Base-by-base conservation (phyloP, 2,329 filamentous ascomycete genomes). In the Lasiodiplodia gonubiensis region DNA sequence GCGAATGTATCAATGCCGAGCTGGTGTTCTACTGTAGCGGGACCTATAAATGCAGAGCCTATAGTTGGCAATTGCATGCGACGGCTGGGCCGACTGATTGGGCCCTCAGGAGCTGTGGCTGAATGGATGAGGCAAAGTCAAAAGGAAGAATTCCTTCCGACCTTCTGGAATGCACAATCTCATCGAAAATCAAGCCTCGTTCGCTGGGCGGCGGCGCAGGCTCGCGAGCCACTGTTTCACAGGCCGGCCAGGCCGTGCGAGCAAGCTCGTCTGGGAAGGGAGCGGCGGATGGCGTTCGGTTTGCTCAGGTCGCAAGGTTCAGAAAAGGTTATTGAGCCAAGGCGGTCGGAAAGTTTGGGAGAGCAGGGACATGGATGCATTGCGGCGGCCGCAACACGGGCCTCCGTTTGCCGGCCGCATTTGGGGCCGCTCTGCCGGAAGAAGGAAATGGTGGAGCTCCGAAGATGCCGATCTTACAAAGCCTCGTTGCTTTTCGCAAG, bases 161-260 rank as follows among this genome's bases (percentile, higher is more conserved):
- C 51, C 59, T 63, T 63, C 59, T 63, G 59, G 59, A 63, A 63
- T 63, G 59, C n/a, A 48, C 42, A 63, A 63, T 63, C 59, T 63
- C 21, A 63, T 51, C 27, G 57, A 42, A 11, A 21, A 61, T 61
- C 57, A 61, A 61, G 57, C 55, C 37, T 61, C 46, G 35, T 46
- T 33, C 35, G n/a, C 23, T 33, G 25, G 25, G 18, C 39, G 39
- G 39, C 39, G 18, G 42, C 42, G 42, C 42, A 33, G 30, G 37
- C 16, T 46, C 35, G 23, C 48, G 55, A 60, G 59, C 49, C 59
- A 63, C 7, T 12, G 59, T 63, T 52, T 51, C 46, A 63, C 30
- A 37, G 30, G 18, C 46, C 21, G 35, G 35, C 35, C 30, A 59
- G 54, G 23, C 59, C 27, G 39, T 61, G 57, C 39, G 14, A 30